These are phyloP conservation scores for Trichosporon sp. DNA, from an alignment of 1,284 basidiomycete genomes.

Conservation along the genomic window DNA sequence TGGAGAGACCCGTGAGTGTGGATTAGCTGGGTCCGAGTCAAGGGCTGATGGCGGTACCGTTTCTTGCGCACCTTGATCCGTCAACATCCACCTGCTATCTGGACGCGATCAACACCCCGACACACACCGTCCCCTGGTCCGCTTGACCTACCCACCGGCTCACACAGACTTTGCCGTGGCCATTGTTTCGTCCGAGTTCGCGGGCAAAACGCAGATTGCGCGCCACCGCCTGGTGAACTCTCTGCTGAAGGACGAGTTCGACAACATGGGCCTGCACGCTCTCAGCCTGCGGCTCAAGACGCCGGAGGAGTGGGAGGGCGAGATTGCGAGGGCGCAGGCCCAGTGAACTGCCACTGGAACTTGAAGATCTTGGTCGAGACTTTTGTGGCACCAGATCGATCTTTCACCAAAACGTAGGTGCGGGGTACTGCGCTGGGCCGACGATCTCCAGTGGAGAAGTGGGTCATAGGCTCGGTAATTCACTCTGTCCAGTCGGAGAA, in stretches of 20 bases:
- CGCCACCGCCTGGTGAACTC: slow-evolving; percentile 56
- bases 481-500: background rate
- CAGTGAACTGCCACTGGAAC: background rate
- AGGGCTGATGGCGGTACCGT: too few relatives aligned
- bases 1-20: slow-evolving; percentile 56
- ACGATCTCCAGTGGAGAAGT: background rate
- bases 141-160: background rate
- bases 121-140: too few relatives aligned
- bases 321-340: slow-evolving; percentile 35
- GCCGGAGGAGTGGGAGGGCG: slow-evolving; percentile 52
- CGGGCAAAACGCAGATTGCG: slow-evolving; percentile 51
- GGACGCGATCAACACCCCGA: too few relatives aligned
- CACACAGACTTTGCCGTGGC: slow-evolving; percentile 56
- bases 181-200: slow-evolving; percentile 51
- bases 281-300: slow-evolving; percentile 55
- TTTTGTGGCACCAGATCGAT: too few relatives aligned
- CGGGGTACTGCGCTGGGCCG: background rate
- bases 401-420: background rate
- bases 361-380: too few relatives aligned
- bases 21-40: background rate
- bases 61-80: too few relatives aligned
- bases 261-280: slow-evolving; percentile 55
- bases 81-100: too few relatives aligned
- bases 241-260: slow-evolving; percentile 56
- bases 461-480: background rate